A percentile compares a stretch with the other conserved stretches of the same genome.
Conservation (phyloP, 2,329 filamentous ascomycete species). For the Sphaerulina vaccinii region DNA sequence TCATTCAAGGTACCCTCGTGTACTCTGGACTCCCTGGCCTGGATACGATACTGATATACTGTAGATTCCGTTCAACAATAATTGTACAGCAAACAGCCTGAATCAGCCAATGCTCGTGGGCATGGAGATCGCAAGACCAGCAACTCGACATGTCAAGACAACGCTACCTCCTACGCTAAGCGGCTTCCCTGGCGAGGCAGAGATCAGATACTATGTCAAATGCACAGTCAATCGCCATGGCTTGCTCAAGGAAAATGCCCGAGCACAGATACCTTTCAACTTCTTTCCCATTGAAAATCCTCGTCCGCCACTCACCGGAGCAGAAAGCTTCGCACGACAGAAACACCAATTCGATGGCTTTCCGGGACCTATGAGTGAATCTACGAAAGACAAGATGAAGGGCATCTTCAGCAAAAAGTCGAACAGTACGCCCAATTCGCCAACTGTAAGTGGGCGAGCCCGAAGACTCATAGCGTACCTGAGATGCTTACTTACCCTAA, state of each 20-base stretch:
- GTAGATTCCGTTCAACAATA: conserved; percentile 67
- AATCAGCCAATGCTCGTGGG: conserved; percentile 45
- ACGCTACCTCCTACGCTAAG: conserved; percentile 85
- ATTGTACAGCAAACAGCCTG: conserved; percentile 52
- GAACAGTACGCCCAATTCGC: conserved; percentile 20
- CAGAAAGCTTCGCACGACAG: conserved; percentile 82
- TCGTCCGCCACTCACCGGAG: conserved; percentile 62
- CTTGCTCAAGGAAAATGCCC: conserved; percentile 86
- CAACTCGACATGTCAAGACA: conserved; percentile 69
- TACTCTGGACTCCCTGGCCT: not conserved
- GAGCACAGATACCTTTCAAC: conserved; percentile 65
- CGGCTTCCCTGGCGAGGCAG: conserved; percentile 82
- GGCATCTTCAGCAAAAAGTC: conserved; percentile 56
- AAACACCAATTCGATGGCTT: conserved; percentile 57
- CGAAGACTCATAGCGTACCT: too few relatives aligned
- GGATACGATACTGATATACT: not conserved
- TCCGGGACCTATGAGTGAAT: conserved; percentile 18
- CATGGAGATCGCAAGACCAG: conserved; percentile 48
- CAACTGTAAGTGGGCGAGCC: too few relatives aligned
- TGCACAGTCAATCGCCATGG: conserved; percentile 88
- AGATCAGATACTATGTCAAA: conserved; percentile 93
- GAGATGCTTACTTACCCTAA: too few relatives aligned
- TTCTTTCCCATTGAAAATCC: conserved; percentile 93
- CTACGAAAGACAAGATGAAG: conserved; percentile 52
- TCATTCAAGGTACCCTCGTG: conserved; percentile 62